Base-by-base conservation (phyloP, 345 rosid species). In the Abelmoschus esculentus region DNA sequence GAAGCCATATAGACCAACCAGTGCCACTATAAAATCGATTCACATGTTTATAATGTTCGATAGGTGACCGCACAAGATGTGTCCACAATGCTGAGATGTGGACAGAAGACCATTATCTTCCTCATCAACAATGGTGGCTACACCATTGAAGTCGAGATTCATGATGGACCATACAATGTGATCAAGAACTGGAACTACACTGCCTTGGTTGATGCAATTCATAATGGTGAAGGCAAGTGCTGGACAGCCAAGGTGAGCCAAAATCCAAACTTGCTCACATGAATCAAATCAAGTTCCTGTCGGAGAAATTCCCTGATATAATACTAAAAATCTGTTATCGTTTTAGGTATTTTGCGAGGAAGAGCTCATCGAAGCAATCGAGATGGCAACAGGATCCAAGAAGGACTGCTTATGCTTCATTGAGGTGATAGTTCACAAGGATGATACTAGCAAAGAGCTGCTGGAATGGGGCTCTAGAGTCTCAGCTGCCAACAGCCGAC, bases 401-500 rank as follows among this genome's bases (percentile, higher is more conserved):
- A 81, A 86, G 75, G 96, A 90, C 32, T 61, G 85, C 77, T 70
- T 90, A 47, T 90, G 96, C 85, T 90, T 90, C 87, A 85, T 90
- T 18, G 93, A 90, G 74, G 85, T 90, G 73, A 83, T 86, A 42
- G 83, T 52, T 73, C 96, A 90, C 86, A 87, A 86, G 75, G 96
- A 90, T 70, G 96, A 87, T 72, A 87, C 92, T 5, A 90, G 96
- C 85, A 90, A 87, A 85, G 96, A 90, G 77, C 84, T 90, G 10
- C 60, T 90, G 59, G 91, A 90, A 64, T 90, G 91, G 91, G 92
- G 92, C 47, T 85, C 91, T 26, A 81, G 96, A 58, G 91, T 90
- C 62, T 85, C 90, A 9, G 86, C 85, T 59, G 96, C 93, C 32
- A 90, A 90, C 61, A 82, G 91, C 76, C 92, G 92, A 40, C 91